Percentiles rank a stretch among this genome's conserved stretches.
phyloP scores from a whole-genome alignment of 1,139 yeast species.

The Debaryomyces sp. region DNA sequence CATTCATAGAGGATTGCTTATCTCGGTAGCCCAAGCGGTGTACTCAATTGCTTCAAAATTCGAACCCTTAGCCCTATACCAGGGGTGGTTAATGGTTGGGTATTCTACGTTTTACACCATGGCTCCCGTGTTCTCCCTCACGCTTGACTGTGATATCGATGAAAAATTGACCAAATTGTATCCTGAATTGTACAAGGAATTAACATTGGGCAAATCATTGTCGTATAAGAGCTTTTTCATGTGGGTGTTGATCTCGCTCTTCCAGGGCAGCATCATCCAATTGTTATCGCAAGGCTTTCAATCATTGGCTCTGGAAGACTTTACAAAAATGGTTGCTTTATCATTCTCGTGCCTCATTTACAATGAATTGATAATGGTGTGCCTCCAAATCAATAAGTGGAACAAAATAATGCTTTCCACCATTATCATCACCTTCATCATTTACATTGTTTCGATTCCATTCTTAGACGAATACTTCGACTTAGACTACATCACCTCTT shows the following conservation, averaged over 20 bases:
- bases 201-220: slow-evolving; percentile 83
- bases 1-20: slow-evolving; percentile 92
- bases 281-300: slow-evolving; percentile 76
- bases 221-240: slow-evolving; percentile 87
- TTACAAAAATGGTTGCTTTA: slow-evolving; percentile 79
- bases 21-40: slow-evolving; percentile 96
- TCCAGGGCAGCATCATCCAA: slow-evolving; percentile 85
- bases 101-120: slow-evolving; percentile 96
- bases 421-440: slow-evolving; percentile 66
- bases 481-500: slow-evolving; percentile 58
- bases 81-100: slow-evolving; percentile 98
- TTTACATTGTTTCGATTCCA: slow-evolving; percentile 78
- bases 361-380: slow-evolving; percentile 93
- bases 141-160: slow-evolving; percentile 87
- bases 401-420: slow-evolving; percentile 73
- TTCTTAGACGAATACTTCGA: slow-evolving; percentile 84
- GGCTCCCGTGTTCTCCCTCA: slow-evolving; percentile 97
- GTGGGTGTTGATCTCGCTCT: slow-evolving; percentile 87
- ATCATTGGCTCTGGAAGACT: slow-evolving; percentile 56
- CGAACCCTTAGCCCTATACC: slow-evolving; percentile 91
- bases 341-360: slow-evolving; percentile 79
- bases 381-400: slow-evolving; percentile 90
- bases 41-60: slow-evolving; percentile 83
- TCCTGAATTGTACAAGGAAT: slow-evolving; percentile 93
- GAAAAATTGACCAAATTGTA: slow-evolving; percentile 86